Conservation (phyloP, 805 yeast species). For the Lipomyces japonicus region DNA sequence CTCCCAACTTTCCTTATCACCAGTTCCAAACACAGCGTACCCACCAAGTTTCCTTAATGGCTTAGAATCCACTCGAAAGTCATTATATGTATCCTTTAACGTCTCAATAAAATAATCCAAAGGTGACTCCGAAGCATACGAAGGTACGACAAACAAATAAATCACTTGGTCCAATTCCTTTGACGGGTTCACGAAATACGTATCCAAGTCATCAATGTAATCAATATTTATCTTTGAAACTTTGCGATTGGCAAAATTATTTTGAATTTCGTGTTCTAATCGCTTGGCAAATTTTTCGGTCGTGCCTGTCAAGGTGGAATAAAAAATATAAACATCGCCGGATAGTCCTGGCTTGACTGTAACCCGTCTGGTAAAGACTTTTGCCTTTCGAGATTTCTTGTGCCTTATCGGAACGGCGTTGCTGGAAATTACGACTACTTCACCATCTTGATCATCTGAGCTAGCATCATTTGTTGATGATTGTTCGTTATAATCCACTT, state of each 20-base stretch:
- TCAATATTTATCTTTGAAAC: slow-evolving; percentile 64
- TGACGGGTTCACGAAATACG: slow-evolving; percentile 67
- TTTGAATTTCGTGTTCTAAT: slow-evolving; percentile 41
- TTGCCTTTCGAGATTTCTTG: slow-evolving; percentile 10
- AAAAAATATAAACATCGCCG: slow-evolving; percentile 49
- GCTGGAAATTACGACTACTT: background rate
- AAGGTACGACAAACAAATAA: slow-evolving; percentile 75
- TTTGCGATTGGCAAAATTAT: slow-evolving; percentile 30
- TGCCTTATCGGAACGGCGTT: background rate
- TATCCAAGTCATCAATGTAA: slow-evolving; percentile 79
- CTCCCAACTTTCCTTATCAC: slow-evolving; percentile 84
- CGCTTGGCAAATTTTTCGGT: slow-evolving; percentile 64
- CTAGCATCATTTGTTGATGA: background rate
- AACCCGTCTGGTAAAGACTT: slow-evolving; percentile 15
- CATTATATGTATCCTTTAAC: slow-evolving; percentile 73
- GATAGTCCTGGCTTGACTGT: background rate
- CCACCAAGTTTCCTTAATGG: slow-evolving; percentile 71
- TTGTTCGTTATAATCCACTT: background rate
- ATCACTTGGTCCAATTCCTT: slow-evolving; percentile 37
- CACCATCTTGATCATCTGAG: background rate
- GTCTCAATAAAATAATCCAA: slow-evolving; percentile 81
- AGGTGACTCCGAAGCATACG: slow-evolving; percentile 90
- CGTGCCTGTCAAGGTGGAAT: slow-evolving; percentile 82
- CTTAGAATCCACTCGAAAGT: slow-evolving; percentile 78
- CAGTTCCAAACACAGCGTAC: slow-evolving; percentile 80